These are phyloP conservation scores for Wickerhamomyces sp. DNA, from an alignment of 1,139 yeast species.

Conservation along the genomic window DNA sequence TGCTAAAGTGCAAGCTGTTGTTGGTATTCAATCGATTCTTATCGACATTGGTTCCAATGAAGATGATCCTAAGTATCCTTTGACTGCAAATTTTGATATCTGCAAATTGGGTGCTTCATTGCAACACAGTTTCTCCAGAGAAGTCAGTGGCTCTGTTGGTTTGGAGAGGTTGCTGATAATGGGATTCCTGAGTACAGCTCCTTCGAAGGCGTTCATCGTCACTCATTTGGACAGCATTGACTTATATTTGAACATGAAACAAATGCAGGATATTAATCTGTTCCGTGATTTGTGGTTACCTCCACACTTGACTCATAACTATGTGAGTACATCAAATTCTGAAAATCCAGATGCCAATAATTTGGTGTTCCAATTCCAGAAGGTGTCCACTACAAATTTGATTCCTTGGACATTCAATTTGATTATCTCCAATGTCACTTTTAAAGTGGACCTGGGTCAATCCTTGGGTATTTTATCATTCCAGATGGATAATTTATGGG, in stretches of 20 bases:
- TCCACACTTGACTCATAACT: too few species aligned
- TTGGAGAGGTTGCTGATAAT: slow-evolving; percentile 45
- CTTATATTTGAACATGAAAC: slow-evolving; percentile 72
- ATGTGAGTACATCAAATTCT: slow-evolving; percentile 1
- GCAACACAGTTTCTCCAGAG: slow-evolving; percentile 88
- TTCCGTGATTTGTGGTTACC: slow-evolving; percentile 87
- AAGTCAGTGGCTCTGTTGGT: slow-evolving; percentile 70
- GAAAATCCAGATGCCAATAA: slow-evolving; percentile 26
- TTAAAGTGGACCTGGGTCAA: slow-evolving; percentile 75
- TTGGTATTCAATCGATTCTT: slow-evolving; percentile 62
- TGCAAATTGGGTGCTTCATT: slow-evolving; percentile 60
- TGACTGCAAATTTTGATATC: slow-evolving; percentile 41
- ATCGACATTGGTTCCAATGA: slow-evolving; percentile 54
- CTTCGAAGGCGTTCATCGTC: slow-evolving; percentile 41
- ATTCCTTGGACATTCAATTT: slow-evolving; percentile 74
- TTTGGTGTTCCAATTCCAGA: slow-evolving; percentile 48
- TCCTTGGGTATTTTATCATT: slow-evolving; percentile 66
- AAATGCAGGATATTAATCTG: slow-evolving; percentile 77
- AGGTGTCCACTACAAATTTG: slow-evolving; percentile 59
- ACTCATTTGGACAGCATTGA: slow-evolving; percentile 52
- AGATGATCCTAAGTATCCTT: slow-evolving; percentile 34
- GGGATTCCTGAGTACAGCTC: slow-evolving; percentile 34
- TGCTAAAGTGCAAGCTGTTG: slow-evolving; percentile 86
- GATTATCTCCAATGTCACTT: slow-evolving; percentile 45
- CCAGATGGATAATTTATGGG: slow-evolving; percentile 58